Conservation (phyloP, 106 monocot genomes). For the Amphibolis antarctica region DNA sequence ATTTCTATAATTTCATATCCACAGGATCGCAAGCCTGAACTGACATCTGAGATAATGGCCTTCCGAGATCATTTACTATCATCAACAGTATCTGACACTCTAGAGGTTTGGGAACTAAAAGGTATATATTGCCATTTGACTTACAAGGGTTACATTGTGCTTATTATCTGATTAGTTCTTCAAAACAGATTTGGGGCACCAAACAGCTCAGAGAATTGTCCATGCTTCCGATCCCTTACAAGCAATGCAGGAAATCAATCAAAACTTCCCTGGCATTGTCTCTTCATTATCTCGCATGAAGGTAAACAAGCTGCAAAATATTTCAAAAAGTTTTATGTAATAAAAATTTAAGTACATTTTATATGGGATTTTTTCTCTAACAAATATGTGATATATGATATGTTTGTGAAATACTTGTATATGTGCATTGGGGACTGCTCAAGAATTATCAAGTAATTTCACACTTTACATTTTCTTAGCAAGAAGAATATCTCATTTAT, state of each 20-base stretch:
- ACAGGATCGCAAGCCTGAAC: conserved; percentile 86
- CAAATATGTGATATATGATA: no score
- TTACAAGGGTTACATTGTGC: background rate
- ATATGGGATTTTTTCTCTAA: no score
- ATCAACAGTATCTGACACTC: conserved; percentile 73
- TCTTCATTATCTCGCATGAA: conserved; percentile 92
- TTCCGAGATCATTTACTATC: conserved; percentile 88
- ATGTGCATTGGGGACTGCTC: no score
- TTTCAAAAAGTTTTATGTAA: no score
- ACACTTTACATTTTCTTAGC: no score
- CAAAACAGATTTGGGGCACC: conserved; percentile 75
- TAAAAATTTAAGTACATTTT: no score
- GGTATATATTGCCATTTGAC: conserved; percentile 23
- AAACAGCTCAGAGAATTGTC: conserved; percentile 83
- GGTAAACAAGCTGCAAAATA: conserved; percentile 19
- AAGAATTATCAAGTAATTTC: no score
- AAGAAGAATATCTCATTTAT: no score
- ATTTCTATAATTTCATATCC: conserved; percentile 7
- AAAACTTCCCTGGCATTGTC: conserved; percentile 91
- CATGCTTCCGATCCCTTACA: conserved; percentile 91
- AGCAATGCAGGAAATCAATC: conserved; percentile 95
- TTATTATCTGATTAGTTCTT: conserved; percentile 2
- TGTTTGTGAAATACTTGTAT: no score
- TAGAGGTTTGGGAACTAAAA: conserved; percentile 97
- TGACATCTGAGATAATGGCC: conserved; percentile 63